These are phyloP conservation scores for Whalleya microplaca DNA, from an alignment of 2,329 filamentous ascomycete genomes.

Conservation along the genomic window DNA sequence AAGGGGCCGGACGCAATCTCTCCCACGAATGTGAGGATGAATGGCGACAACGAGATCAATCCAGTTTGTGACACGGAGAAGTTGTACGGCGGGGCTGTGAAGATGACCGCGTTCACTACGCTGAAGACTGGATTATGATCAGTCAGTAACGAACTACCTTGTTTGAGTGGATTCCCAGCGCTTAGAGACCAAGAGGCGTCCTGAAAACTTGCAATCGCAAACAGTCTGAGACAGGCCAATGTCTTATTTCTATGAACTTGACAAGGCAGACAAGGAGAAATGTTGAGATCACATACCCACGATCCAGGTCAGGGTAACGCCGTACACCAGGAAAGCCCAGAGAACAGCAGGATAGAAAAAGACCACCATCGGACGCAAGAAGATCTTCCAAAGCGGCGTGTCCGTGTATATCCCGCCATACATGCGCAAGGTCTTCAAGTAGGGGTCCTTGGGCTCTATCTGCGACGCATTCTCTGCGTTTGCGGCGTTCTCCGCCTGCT, in stretches of 20 bases:
- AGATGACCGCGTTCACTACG: slow-evolving; percentile 54
- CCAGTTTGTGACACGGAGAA: slow-evolving; percentile 54
- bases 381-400: slow-evolving; percentile 45
- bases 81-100: slow-evolving; percentile 54
- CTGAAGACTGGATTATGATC: slow-evolving; percentile 41
- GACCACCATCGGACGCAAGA: slow-evolving; percentile 50
- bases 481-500: slow-evolving; percentile 17
- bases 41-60: slow-evolving; percentile 54
- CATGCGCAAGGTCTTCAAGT: slow-evolving; percentile 38
- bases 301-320: slow-evolving; percentile 45
- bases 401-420: slow-evolving; percentile 42
- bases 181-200: not conserved
- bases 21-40: slow-evolving; percentile 51
- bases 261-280: not conserved
- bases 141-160: not conserved
- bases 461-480: slow-evolving; percentile 31
- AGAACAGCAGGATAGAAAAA: slow-evolving; percentile 55
- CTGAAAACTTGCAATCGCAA: not conserved
- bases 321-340: slow-evolving; percentile 54
- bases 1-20: slow-evolving; percentile 49
- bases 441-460: slow-evolving; percentile 38
- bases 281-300: slow-evolving; percentile 18
- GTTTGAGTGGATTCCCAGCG: slow-evolving; percentile 19
- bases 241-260: not conserved
- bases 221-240: not conserved